Percentiles rank a stretch among this genome's conserved stretches.
Conservation (phyloP, 805 yeast genomes). For the Wickerhamiella dianesei region DNA sequence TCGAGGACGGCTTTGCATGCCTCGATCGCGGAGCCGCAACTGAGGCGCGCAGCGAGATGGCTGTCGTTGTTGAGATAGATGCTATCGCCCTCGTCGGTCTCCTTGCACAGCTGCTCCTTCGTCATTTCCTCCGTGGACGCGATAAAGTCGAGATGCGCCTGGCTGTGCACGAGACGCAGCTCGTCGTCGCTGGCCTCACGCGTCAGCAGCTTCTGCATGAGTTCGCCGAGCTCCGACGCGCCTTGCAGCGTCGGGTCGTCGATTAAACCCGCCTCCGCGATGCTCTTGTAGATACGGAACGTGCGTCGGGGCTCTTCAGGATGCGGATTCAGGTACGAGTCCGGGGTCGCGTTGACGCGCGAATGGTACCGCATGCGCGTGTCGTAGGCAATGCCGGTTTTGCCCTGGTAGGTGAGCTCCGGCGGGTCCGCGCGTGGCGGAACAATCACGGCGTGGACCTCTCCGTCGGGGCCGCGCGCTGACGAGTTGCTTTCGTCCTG, state of each 20-base stretch:
- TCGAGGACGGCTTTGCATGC: slow-evolving; percentile 93
- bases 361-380: slow-evolving; percentile 97
- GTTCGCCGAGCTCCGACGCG: slow-evolving; percentile 62
- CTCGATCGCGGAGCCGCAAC: slow-evolving; percentile 96
- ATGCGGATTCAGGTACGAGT: slow-evolving; percentile 93
- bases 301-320: slow-evolving; percentile 98
- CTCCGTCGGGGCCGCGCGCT: slow-evolving; percentile 1
- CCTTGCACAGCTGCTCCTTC: slow-evolving; percentile 59
- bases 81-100: slow-evolving; percentile 86
- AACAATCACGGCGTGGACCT: slow-evolving; percentile 13
- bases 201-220: slow-evolving; percentile 80
- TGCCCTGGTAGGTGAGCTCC: slow-evolving; percentile 44
- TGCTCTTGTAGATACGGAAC: slow-evolving; percentile 79
- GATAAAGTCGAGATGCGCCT: slow-evolving; percentile 62
- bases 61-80: slow-evolving; percentile 91
- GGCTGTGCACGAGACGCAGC: slow-evolving; percentile 71
- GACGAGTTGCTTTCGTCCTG: not conserved
- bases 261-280: slow-evolving; percentile 88
- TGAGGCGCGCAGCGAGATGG: slow-evolving; percentile 67
- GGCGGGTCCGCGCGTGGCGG: slow-evolving; percentile 34
- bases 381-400: slow-evolving; percentile 91
- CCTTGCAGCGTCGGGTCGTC: slow-evolving; percentile 64
- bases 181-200: slow-evolving; percentile 83
- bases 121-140: slow-evolving; percentile 66
- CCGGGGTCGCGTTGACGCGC: slow-evolving; percentile 78